phyloP scores from a whole-genome alignment of 2,329 filamentous ascomycete genomes.

The Leptoxyphium fumago region DNA sequence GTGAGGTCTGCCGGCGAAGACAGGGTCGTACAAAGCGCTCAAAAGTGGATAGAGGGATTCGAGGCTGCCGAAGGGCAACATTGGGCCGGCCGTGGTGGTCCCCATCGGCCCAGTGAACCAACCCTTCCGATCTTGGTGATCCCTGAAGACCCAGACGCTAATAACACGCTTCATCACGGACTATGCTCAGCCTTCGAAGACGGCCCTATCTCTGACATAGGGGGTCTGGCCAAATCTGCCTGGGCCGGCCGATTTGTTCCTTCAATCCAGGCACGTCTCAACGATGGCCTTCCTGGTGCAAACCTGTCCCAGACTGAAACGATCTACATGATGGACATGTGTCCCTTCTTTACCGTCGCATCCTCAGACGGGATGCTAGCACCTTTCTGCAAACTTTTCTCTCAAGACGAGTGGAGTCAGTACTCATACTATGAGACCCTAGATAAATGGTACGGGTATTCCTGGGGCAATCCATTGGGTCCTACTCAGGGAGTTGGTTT shows the following conservation, averaged over 20 bases:
- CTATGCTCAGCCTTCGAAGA: constrained; percentile 57
- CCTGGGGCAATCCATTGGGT: constrained; percentile 61
- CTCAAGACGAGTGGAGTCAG: constrained; percentile 57
- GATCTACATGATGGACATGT: constrained; percentile 72
- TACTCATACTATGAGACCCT: constrained; percentile 74
- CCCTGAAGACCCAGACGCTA: constrained; percentile 48
- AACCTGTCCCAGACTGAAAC: constrained; percentile 49
- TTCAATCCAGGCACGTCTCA: constrained; percentile 54
- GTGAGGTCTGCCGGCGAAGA: constrained; percentile 54
- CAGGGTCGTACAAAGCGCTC: constrained; percentile 59
- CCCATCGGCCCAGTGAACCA: constrained; percentile 27
- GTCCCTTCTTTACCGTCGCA: constrained; percentile 70
- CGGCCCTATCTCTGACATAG: constrained; percentile 36
- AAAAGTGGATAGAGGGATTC: constrained; percentile 64
- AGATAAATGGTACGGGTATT: constrained; percentile 73
- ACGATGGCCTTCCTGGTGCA: constrained; percentile 51
- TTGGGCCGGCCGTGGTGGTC: constrained; percentile 22
- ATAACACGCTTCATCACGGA: constrained; percentile 71
- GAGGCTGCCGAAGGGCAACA: constrained; percentile 36
- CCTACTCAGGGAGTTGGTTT: constrained; percentile 79
- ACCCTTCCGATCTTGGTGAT: constrained; percentile 50
- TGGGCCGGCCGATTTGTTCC: constrained; percentile 54
- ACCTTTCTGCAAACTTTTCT: constrained; percentile 64
- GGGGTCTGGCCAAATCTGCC: constrained; percentile 34
- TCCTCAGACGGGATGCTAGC: constrained; percentile 42